Conservation (phyloP, 2,329 filamentous ascomycete species). For the Pseudovirgaria hyperparasitica region DNA sequence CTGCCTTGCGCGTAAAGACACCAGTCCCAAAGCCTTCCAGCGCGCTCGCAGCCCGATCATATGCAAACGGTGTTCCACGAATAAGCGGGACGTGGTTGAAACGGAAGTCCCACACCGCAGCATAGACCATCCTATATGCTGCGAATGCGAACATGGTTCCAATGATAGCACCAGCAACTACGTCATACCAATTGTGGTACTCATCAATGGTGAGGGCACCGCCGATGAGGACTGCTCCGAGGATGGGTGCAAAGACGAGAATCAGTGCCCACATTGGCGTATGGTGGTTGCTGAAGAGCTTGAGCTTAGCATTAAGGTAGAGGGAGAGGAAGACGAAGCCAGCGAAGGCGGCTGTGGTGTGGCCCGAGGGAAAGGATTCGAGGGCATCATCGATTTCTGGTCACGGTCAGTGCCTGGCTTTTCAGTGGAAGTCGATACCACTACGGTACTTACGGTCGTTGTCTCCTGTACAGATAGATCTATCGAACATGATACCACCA, state of each 20-base stretch:
- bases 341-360: slow-evolving; percentile 60
- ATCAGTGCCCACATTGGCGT: slow-evolving; percentile 63
- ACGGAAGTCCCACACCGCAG: slow-evolving; percentile 55
- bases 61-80: slow-evolving; percentile 42
- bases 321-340: slow-evolving; percentile 59
- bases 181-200: slow-evolving; percentile 65
- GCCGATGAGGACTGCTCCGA: slow-evolving; percentile 55
- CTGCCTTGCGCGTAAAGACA: slow-evolving; percentile 46
- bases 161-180: slow-evolving; percentile 53
- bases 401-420: slow-evolving; percentile 1
- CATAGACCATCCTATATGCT: slow-evolving; percentile 55
- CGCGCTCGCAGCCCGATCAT: slow-evolving; percentile 27
- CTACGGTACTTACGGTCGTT: slow-evolving; percentile 20
- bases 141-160: slow-evolving; percentile 54
- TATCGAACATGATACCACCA: slow-evolving; percentile 52
- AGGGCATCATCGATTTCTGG: slow-evolving; percentile 58
- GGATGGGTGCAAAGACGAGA: slow-evolving; percentile 50
- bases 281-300: slow-evolving; percentile 61
- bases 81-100: slow-evolving; percentile 55
- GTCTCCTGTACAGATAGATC: slow-evolving; percentile 57
- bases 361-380: slow-evolving; percentile 61
- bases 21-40: slow-evolving; percentile 38
- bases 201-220: slow-evolving; percentile 59
- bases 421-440: slow-evolving; percentile 2
- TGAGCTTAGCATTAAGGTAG: slow-evolving; percentile 69